Base-by-base conservation (phyloP, 768 basidiomycete species). In the Naganishia kalamii region DNA sequence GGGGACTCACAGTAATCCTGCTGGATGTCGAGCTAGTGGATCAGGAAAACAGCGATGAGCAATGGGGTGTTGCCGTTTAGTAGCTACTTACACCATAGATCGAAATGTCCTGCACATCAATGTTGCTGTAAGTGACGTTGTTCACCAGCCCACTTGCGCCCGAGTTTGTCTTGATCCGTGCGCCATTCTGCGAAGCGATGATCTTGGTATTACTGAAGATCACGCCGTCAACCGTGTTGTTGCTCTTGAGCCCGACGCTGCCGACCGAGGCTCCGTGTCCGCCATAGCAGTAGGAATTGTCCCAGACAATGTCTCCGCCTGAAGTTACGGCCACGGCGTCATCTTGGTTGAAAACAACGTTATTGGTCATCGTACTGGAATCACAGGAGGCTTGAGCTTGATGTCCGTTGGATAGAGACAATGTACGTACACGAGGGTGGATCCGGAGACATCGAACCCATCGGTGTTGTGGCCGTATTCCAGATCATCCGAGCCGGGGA, bases 341-440 rank as follows among this genome's bases (percentile, higher is more conserved):
- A 40, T 68, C 67, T 35, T 68, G 67, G 41, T 68, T 68, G 63
- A 65, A 65, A 4, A 68, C 67, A 15, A 68, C 48, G 57, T 65
- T 68, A 40, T 68, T 68, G 19, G 67, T 65, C 46, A 68, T 37
- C 32, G 64, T 52, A 19, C 59, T 63, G 23, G 40, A 46, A 21
- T 49, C 43, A 13, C 12, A 41, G 37, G 15, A 2, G 19, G n/a
- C 8, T 29, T 44, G 32, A 27, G 29, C 51, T 35, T 32, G 47
- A 29, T 7, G 44, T 4, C 17, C 17, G 32, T 19, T 47, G 7
- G 8, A 52, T 6, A 21, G 6, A 30, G 30, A 23, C 17, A 30
- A 43, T 15, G 19, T 15, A 47, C 46, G 47, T 60, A 37, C 49
- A 67, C 65, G n/a, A 51, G 46, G 21, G 63, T 68, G 13, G 52